These are phyloP conservation scores for Aureoboletus auriporus DNA, from an alignment of 768 basidiomycete genomes.

Conservation along the genomic window DNA sequence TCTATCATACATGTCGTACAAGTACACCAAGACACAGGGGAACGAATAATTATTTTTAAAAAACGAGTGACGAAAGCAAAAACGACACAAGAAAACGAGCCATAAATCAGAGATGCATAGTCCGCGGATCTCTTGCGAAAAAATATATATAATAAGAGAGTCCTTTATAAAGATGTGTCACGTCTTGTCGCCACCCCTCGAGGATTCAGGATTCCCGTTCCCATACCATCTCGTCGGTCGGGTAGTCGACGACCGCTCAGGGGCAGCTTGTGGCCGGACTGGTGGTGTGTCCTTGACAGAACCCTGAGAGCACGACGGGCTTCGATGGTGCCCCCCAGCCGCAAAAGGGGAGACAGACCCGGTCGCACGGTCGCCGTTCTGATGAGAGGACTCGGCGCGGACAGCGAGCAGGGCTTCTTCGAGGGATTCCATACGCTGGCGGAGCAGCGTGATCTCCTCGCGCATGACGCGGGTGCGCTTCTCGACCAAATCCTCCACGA, in stretches of 20 bases:
- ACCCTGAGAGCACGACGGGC: constrained; percentile 8
- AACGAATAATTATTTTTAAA: background rate
- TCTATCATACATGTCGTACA: constrained; percentile 24
- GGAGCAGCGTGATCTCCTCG: constrained; percentile 57
- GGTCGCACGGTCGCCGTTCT: constrained; percentile 37
- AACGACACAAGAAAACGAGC: constrained; percentile 19
- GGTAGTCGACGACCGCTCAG: constrained; percentile 15
- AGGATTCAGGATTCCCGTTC: constrained; percentile 7
- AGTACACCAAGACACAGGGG: constrained; percentile 16
- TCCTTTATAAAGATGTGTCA: constrained; percentile 6
- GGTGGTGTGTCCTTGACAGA: constrained; percentile 20
- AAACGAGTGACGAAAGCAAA: constrained; percentile 18
- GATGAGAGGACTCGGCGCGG: constrained; percentile 24
- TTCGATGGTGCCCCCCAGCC: constrained; percentile 19
- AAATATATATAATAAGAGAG: constrained; percentile 4
- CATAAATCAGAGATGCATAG: constrained; percentile 29
- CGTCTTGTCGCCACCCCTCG: constrained; percentile 20
- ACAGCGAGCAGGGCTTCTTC: constrained; percentile 42
- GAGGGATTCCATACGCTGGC: constrained; percentile 64
- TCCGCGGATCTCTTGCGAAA: constrained; percentile 19
- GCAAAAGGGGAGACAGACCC: constrained; percentile 18
- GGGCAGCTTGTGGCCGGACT: constrained; percentile 12
- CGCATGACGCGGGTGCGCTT: constrained; percentile 54
- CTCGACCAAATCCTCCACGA: constrained; percentile 60
- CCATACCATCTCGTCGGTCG: constrained; percentile 23